phyloP scores from a whole-genome alignment of 306 rosid species.

The Cucurbita pepo region DNA sequence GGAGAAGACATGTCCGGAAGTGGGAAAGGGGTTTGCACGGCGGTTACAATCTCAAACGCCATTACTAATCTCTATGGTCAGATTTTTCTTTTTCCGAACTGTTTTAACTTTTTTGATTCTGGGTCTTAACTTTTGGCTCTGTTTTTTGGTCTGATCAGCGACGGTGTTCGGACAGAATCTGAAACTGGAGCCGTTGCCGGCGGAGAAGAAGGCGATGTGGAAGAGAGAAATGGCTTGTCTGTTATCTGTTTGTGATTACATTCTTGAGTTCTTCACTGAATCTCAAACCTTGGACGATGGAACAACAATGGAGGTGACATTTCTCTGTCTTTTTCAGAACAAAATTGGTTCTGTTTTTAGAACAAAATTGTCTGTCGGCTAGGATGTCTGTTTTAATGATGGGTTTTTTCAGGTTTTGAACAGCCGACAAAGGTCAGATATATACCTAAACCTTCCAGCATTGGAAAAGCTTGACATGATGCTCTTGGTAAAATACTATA shows the following conservation, averaged over 20 bases:
- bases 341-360: not conserved
- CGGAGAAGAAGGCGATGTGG: constrained; percentile 91
- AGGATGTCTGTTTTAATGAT: not conserved
- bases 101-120: not conserved
- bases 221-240: constrained; percentile 88
- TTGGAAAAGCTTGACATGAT: constrained; percentile 75
- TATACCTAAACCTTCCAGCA: constrained; percentile 82
- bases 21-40: constrained; percentile 93
- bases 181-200: constrained; percentile 66
- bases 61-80: constrained; percentile 92
- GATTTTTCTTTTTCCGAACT: not conserved
- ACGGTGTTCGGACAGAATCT: constrained; percentile 80
- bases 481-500: constrained; percentile 40
- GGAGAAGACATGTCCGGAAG: constrained; percentile 99
- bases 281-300: constrained; percentile 56
- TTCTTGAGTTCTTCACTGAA: constrained; percentile 72
- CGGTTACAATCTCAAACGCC: constrained; percentile 82
- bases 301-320: constrained; percentile 42
- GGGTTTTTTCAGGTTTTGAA: constrained; percentile 48
- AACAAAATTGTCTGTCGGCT: no score
- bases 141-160: constrained; percentile 29
- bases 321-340: not conserved
- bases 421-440: constrained; percentile 68
- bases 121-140: not conserved
- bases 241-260: constrained; percentile 79